A percentile compares a stretch with the other conserved stretches of the same genome.
Conservation (phyloP, 2,329 filamentous ascomycete species). For the Colletotrichum sidae region DNA sequence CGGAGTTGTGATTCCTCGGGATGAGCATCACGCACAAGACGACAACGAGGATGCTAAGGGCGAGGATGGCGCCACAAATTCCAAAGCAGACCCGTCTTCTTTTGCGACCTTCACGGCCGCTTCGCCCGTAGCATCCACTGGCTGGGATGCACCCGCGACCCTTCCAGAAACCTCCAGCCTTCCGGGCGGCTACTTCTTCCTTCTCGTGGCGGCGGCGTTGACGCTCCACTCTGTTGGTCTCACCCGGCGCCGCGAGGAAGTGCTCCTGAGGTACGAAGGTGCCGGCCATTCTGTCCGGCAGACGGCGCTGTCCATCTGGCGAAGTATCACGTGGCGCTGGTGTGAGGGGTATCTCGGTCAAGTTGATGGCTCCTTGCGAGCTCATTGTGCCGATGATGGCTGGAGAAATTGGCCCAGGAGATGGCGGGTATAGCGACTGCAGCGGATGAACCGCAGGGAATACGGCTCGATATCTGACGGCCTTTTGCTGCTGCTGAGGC, state of each 20-base stretch:
- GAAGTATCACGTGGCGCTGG: conserved; percentile 48
- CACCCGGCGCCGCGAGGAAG: conserved; percentile 53
- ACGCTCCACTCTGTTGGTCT: conserved; percentile 59
- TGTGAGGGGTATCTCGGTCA: conserved; percentile 70
- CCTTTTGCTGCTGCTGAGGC: conserved; percentile 54
- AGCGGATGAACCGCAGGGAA: conserved; percentile 66
- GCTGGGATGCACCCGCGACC: conserved; percentile 72
- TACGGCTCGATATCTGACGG: conserved; percentile 66
- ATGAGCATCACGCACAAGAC: conserved; percentile 69
- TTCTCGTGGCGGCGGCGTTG: conserved; percentile 70
- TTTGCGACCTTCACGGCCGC: conserved; percentile 72
- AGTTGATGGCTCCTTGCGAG: conserved; percentile 68
- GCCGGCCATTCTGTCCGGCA: conserved; percentile 58
- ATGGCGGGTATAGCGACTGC: conserved; percentile 62
- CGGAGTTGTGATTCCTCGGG: conserved; percentile 44
- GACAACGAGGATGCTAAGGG: conserved; percentile 67
- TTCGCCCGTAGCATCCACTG: conserved; percentile 73
- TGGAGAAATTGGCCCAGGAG: conserved; percentile 72
- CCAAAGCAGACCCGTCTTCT: conserved; percentile 70
- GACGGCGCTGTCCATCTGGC: conserved; percentile 38
- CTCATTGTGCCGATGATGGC: conserved; percentile 72
- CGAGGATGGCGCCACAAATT: conserved; percentile 62
- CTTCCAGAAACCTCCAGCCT: conserved; percentile 71
- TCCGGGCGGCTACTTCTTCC: conserved; percentile 70
- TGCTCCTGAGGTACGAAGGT: conserved; percentile 60